Base-by-base conservation (phyloP, 306 rosid species). In the Castanospermum australe region DNA sequence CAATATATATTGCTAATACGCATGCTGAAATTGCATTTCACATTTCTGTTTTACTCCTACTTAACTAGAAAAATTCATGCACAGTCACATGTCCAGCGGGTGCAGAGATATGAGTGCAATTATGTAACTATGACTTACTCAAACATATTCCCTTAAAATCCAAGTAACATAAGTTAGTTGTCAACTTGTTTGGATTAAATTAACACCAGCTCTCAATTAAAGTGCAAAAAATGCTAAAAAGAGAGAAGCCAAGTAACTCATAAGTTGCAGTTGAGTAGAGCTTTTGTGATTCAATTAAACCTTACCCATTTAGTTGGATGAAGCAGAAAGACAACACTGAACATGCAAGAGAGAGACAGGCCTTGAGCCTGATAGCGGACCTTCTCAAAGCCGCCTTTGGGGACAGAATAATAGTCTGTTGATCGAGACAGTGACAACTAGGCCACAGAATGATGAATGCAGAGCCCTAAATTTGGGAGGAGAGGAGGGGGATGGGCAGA, bases 371-470 rank as follows among this genome's bases (percentile, higher is more conserved):
- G 77, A 67, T 21, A 67, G 90, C 79, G 92, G 86, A 72, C 92
- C 90, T 25, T 50, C 63, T 18, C 48, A 47, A 70, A 67, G 41
- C 67, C 11, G 66, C 67, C 83, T 74, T 60, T 86, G 42, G 67
- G 75, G 83, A 67, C 86, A 59, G 84, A 71, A 79, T 44, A 84
- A 75, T 78, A 67, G 80, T 63, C 30, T 78, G 76, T 20, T 84
- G 92, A 88, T 77, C 71, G 86, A 41, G 89, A 88, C 87, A 9
- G 60, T 80, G 76, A 86, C 82, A 75, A 79, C 47, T 78, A 59
- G 63, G 76, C 55, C 39, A 77, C 41, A 35, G 45, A 22, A 61
- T 55, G 82, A 42, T 52, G 68, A 57, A 47, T 56, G 30, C 68
- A 70, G 10, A 13, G 44, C 77, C 81, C 25, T 68, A 47, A 75